Evolutionary conservation across 345 rosid species (phyloP), one percentile per base, ranked within the genome.

Genomic region (Hibiscus syriacus): DNA sequence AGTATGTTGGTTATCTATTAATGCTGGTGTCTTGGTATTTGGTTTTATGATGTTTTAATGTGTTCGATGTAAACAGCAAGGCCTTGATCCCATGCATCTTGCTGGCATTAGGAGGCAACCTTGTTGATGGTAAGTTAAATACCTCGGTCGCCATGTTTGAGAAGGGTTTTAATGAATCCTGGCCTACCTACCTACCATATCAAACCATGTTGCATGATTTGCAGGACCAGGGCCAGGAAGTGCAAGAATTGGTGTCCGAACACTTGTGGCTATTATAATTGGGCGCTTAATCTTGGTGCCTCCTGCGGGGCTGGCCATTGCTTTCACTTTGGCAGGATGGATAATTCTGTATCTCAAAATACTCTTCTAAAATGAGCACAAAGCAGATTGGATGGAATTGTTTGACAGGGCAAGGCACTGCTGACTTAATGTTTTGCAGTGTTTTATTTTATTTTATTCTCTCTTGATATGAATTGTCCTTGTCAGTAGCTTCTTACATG

Each of bases 311-410:
- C 86, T 95, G 53, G 96, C 93, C 76, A 92, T 92, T 50, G 97
- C 99, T 92, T 74, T 95, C 73, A 86, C 99, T 52, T 89, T 92
- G 97, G 99, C 98, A 30, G 94, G 83, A 70, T 95, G 98, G 99
- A 75, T 95, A 67, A 77, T 86, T 13, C 92, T 95, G 27, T 95
- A 82, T 76, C 84, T 95, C 74, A 88, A 81, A 83, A 53, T 95
- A 67, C 92, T 95, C 72, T 95, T 90, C 77, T 92, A 67, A 79
- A 61, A 34, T 10, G 4, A 36, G 17, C 22, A 46, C 0, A 1
- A 4, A 46, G 25, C 55, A 55, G 66, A 54, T 49, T 59, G 41
- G 74, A 55, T 12, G 26, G 38, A 20, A 13, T 19, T 17, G 52
- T 16, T 45, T 19, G 46, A 2, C 46, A 50, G 25, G 50, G 23